Evolutionary conservation across 768 basidiomycete genomes (phyloP).

Genomic region (Clathrus columnatus): DNA sequence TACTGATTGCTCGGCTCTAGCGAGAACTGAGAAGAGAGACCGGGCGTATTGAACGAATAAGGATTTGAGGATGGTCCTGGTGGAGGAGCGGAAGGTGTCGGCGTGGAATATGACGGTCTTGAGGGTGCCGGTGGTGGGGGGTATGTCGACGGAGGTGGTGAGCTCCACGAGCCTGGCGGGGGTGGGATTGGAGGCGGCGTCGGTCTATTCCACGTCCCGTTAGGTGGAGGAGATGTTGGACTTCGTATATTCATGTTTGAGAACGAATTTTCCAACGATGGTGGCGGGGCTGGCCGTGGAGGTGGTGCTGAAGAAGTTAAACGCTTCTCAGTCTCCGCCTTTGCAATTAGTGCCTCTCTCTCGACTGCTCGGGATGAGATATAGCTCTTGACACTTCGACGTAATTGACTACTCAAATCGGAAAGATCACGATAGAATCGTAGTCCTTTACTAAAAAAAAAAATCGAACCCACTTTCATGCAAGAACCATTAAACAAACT

Average conservation of each 20-base stretch:
- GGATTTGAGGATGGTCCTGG: slow-evolving; percentile 25
- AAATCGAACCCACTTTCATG: slow-evolving; percentile 9
- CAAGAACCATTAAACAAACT: slow-evolving; percentile 26
- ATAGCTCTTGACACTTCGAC: slow-evolving; percentile 51
- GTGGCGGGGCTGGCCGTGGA: slow-evolving; percentile 20
- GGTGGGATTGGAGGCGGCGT: slow-evolving; percentile 22
- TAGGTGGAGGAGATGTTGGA: slow-evolving; percentile 23
- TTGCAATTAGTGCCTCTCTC: slow-evolving; percentile 54
- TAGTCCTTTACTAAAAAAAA: slow-evolving; percentile 61
- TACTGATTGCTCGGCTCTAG: slow-evolving; percentile 15
- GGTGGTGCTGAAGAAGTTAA: slow-evolving; percentile 34
- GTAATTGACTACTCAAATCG: slow-evolving; percentile 50
- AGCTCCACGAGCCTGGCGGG: slow-evolving; percentile 15
- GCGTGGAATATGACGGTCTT: slow-evolving; percentile 26
- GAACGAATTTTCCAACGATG: slow-evolving; percentile 42
- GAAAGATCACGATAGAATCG: slow-evolving; percentile 82
- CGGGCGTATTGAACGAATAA: slow-evolving; percentile 23
- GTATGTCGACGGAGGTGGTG: slow-evolving; percentile 16
- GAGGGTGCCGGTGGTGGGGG: slow-evolving; percentile 14
- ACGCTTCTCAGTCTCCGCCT: slow-evolving; percentile 66
- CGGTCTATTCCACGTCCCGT: slow-evolving; percentile 18
- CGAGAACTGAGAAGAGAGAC: slow-evolving; percentile 8
- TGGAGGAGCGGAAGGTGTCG: slow-evolving; percentile 22
- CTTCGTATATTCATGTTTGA: slow-evolving; percentile 45
- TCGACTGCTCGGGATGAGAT: slow-evolving; percentile 57